Conservation (phyloP, 192 early-diverging fungal species). For the Rhizophagus prolifer region DNA sequence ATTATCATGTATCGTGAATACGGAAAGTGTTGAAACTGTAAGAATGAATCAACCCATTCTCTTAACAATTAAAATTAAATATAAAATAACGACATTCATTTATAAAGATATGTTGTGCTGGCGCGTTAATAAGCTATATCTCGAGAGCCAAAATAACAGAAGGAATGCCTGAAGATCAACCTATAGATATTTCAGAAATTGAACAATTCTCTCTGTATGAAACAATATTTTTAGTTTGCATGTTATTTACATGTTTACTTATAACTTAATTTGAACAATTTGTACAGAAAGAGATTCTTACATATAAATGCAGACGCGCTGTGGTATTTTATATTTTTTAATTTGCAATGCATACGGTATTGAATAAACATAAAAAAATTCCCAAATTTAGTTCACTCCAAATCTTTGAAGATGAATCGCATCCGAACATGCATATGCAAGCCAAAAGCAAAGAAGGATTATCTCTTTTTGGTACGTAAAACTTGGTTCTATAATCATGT, state of each 20-base stretch:
- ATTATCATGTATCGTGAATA: constrained; percentile 38
- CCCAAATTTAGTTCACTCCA: constrained; percentile 63
- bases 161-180: background rate
- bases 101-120: constrained; percentile 46
- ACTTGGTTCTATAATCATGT: background rate
- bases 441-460: constrained; percentile 63
- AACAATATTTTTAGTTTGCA: background rate
- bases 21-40: constrained; percentile 43
- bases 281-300: constrained; percentile 47
- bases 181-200: constrained; percentile 22
- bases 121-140: constrained; percentile 44
- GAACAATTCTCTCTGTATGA: constrained; percentile 42
- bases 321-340: constrained; percentile 40
- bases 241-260: background rate
- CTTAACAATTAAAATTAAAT: background rate
- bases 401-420: constrained; percentile 72
- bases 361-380: background rate
- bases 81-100: background rate
- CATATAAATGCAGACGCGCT: constrained; percentile 60
- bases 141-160: constrained; percentile 33
- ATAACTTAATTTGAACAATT: background rate
- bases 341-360: background rate
- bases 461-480: constrained; percentile 67
- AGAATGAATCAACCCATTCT: background rate
- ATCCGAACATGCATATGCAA: constrained; percentile 79